These are phyloP conservation scores for Chlorella sp. DNA, from an alignment of 139 green algal species.

Conservation along the genomic window DNA sequence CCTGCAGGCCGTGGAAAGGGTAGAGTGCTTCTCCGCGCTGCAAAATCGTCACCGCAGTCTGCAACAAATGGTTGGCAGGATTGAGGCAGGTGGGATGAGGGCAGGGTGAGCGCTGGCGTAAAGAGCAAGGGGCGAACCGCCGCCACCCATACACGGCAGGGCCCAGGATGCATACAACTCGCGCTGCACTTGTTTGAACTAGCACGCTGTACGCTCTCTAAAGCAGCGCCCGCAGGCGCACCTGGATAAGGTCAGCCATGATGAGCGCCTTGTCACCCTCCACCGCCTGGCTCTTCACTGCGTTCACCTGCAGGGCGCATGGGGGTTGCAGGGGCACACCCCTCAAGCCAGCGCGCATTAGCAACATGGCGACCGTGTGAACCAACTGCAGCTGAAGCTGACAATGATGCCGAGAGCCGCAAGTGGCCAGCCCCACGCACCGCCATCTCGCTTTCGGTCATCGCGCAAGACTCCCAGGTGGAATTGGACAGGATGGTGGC, in stretches of 20 bases:
- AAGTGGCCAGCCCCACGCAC: not conserved
- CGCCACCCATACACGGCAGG: too few species aligned
- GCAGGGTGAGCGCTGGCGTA: not conserved
- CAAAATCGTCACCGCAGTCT: slow-evolving; percentile 49
- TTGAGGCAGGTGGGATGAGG: not conserved
- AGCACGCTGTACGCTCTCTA: too few species aligned
- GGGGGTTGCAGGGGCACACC: too few species aligned
- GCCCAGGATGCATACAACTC: too few species aligned
- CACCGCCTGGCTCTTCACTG: slow-evolving; percentile 36
- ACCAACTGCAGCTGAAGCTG: too few species aligned
- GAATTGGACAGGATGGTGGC: slow-evolving; percentile 21
- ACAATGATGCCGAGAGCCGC: too few species aligned
- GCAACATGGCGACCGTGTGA: too few species aligned
- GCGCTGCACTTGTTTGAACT: too few species aligned
- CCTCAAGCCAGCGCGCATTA: too few species aligned
- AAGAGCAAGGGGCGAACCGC: too few species aligned
- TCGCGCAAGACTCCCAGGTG: slow-evolving; percentile 26
- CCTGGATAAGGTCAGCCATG: slow-evolving; percentile 48
- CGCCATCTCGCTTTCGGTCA: slow-evolving; percentile 35
- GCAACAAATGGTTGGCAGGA: not conserved
- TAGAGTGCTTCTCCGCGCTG: slow-evolving; percentile 40
- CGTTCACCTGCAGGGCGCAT: not conserved
- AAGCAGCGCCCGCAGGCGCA: too few species aligned
- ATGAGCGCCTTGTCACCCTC: slow-evolving; percentile 50
- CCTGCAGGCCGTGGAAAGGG: slow-evolving; percentile 37